Conservation (phyloP, 2,329 filamentous ascomycete genomes). For the Epichloe gansuensis region DNA sequence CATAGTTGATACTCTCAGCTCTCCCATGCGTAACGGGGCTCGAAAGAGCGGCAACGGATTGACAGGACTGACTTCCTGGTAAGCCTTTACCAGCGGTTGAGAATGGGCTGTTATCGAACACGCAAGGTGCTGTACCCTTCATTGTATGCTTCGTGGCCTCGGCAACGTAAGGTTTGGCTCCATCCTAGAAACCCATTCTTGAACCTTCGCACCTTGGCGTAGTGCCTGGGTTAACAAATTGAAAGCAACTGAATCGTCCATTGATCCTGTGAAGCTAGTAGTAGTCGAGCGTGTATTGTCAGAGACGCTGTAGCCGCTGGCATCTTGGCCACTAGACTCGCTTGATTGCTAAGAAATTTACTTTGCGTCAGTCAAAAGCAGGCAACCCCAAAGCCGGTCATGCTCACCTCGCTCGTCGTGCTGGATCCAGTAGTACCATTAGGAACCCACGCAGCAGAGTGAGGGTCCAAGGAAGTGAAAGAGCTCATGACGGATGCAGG, state of each 20-base stretch:
- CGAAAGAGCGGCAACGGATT: slow-evolving; percentile 2
- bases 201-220: not conserved
- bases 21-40: not conserved
- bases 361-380: not conserved
- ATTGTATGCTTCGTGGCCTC: not conserved
- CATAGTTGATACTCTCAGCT: not conserved
- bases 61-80: slow-evolving; percentile 4
- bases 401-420: slow-evolving; percentile 4
- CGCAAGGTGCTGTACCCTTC: not conserved
- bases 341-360: not conserved
- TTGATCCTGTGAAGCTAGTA: slow-evolving; percentile 3
- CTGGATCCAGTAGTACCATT: not conserved
- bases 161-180: slow-evolving; percentile 2
- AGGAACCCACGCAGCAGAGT: slow-evolving; percentile 3
- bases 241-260: slow-evolving; percentile 1
- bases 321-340: not conserved
- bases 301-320: not conserved
- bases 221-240: slow-evolving; percentile 4
- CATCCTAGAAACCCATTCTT: slow-evolving; percentile 5
- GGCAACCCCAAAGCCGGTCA: not conserved
- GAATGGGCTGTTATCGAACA: not conserved
- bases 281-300: slow-evolving; percentile 1
- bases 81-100: slow-evolving; percentile 1
- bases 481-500: not conserved
- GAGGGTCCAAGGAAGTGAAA: slow-evolving; percentile 1